These are phyloP conservation scores for Amanita muscaria DNA, from an alignment of 768 basidiomycete species.

Conservation along the genomic window DNA sequence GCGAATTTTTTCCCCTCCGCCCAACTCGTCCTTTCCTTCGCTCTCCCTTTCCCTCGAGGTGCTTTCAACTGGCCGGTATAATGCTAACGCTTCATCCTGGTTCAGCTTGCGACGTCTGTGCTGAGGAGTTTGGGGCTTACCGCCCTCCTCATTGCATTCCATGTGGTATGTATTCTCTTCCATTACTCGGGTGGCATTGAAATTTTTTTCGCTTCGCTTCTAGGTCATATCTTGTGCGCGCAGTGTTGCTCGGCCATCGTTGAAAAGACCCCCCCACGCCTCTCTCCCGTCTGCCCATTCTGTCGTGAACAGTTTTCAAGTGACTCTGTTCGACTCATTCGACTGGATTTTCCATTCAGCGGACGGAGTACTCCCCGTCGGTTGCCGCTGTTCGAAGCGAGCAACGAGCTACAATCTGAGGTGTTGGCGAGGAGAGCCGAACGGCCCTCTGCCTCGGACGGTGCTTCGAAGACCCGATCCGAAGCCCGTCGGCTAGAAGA, in stretches of 20 bases:
- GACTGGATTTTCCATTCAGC: conserved; percentile 64
- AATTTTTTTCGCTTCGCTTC: conserved; percentile 20
- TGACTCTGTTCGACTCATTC: conserved; percentile 66
- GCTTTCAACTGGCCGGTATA: conserved; percentile 35
- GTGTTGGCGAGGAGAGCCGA: conserved; percentile 39
- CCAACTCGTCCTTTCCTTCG: conserved; percentile 29
- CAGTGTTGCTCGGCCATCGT: conserved; percentile 72
- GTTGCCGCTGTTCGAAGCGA: conserved; percentile 40
- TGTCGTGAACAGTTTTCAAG: conserved; percentile 68
- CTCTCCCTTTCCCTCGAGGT: conserved; percentile 32
- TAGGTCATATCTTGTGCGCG: conserved; percentile 77
- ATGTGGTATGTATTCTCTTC: conserved; percentile 47
- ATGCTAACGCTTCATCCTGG: conserved; percentile 81
- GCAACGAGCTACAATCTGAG: conserved; percentile 30
- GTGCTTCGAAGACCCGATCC: conserved; percentile 32
- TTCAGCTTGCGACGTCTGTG: conserved; percentile 85
- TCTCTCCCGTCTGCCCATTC: conserved; percentile 73
- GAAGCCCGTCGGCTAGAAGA: conserved; percentile 66
- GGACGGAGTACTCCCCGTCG: conserved; percentile 64
- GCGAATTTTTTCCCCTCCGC: conserved; percentile 33
- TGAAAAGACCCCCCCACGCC: conserved; percentile 68
- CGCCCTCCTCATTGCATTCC: conserved; percentile 74
- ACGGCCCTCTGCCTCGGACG: conserved; percentile 38
- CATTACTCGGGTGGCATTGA: conserved; percentile 2
- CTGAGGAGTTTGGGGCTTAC: conserved; percentile 73